Evolutionary conservation across 2,329 filamentous ascomycete genomes (phyloP).

Genomic region (Venturia nashicola): DNA sequence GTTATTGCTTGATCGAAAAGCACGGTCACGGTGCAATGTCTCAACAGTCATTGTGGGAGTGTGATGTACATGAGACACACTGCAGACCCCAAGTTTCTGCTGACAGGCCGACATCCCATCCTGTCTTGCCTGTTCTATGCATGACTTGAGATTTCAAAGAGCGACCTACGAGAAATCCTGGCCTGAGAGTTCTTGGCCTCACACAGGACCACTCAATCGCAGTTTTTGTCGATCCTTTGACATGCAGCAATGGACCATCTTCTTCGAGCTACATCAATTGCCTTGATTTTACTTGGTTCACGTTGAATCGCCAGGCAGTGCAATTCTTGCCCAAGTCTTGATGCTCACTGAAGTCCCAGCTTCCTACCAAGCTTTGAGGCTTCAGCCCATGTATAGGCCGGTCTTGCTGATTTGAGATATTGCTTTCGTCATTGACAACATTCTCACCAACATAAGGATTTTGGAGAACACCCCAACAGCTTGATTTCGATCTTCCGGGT

Average conservation of each 20-base stretch:
- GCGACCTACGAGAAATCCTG: background rate
- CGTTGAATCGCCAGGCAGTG: background rate
- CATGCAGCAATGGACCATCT: background rate
- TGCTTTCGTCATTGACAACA: background rate
- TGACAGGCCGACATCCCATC: too few relatives aligned
- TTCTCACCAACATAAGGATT: background rate
- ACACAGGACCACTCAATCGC: background rate
- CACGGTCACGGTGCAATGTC: background rate
- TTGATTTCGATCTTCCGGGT: background rate
- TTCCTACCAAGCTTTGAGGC: background rate
- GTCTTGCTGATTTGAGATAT: background rate
- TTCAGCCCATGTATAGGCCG: too few relatives aligned
- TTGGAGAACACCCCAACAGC: background rate
- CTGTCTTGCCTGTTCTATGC: background rate
- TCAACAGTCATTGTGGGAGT: background rate
- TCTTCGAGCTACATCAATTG: background rate
- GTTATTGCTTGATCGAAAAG: background rate
- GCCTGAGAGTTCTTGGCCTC: background rate
- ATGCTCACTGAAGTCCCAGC: background rate
- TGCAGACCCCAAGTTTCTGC: background rate
- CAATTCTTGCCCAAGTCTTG: background rate
- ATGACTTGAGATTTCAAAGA: background rate
- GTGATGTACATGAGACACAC: background rate
- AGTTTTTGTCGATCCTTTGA: background rate
- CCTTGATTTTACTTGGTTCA: background rate